Conservation (phyloP, 2,329 filamentous ascomycete genomes). For the Decorospora gaudefroyi region DNA sequence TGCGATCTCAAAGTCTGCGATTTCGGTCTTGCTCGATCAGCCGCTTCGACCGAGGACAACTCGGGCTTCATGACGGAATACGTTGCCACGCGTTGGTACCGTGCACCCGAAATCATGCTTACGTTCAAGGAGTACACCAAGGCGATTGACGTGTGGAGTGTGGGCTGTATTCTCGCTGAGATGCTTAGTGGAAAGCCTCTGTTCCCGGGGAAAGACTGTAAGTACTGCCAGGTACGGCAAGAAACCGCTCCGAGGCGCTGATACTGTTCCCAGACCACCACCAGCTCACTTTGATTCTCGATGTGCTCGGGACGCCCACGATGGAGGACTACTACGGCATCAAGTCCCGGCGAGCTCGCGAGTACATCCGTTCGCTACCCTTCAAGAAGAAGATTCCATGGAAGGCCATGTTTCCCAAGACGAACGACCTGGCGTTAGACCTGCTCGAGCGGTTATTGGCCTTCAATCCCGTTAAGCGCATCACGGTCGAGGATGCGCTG, state of each 20-base stretch:
- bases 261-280: conserved; percentile 73
- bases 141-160: conserved; percentile 98
- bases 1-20: conserved; percentile 99
- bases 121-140: conserved; percentile 99
- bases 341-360: conserved; percentile 93
- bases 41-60: conserved; percentile 97
- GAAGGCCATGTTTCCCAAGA: conserved; percentile 96
- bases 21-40: conserved; percentile 93
- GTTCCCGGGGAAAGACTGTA: conserved; percentile 98
- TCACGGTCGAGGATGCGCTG: conserved; percentile 94
- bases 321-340: conserved; percentile 99
- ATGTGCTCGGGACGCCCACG: conserved; percentile 95
- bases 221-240: conserved; percentile 42
- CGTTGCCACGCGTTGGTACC: conserved; percentile 98
- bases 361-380: conserved; percentile 96
- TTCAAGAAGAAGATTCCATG: conserved; percentile 99
- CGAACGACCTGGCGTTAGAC: conserved; percentile 94
- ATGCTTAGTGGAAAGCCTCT: conserved; percentile 98
- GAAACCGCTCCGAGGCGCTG: conserved; percentile 3
- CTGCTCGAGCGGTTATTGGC: conserved; percentile 93
- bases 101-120: conserved; percentile 98
- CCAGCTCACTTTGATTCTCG: conserved; percentile 93
- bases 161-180: conserved; percentile 96
- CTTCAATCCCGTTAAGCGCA: conserved; percentile 98
- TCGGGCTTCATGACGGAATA: conserved; percentile 99